Evolutionary conservation across 345 rosid species (phyloP).

Genomic region (Luvunga scandens): DNA sequence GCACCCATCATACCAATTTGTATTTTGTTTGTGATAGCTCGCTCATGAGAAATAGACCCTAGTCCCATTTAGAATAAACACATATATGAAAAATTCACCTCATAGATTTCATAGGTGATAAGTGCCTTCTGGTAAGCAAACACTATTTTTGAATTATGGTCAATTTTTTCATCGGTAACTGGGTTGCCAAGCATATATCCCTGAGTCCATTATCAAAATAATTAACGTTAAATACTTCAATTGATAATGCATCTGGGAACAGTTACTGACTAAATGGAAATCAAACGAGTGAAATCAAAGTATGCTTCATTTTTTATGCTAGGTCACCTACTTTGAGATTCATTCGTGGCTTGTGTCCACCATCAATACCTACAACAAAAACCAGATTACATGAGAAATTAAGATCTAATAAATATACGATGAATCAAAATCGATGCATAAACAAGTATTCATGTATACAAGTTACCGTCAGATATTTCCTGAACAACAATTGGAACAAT

Average conservation of each 20-base stretch:
- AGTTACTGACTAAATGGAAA: background rate
- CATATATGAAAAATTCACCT: conserved; percentile 14
- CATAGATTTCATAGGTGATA: conserved; percentile 20
- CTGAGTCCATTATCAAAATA: conserved; percentile 8
- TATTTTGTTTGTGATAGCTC: too few species aligned
- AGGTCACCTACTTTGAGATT: conserved; percentile 11
- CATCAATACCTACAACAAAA: background rate
- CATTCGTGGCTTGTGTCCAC: background rate
- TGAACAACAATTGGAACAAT: conserved; percentile 20
- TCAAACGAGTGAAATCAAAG: background rate
- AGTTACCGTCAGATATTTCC: conserved; percentile 24
- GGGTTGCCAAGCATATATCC: conserved; percentile 33
- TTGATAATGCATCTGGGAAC: background rate
- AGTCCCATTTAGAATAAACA: too few species aligned
- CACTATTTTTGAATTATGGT: conserved; percentile 4
- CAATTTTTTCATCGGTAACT: conserved; percentile 2
- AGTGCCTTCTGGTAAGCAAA: conserved; percentile 12
- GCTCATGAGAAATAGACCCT: too few species aligned
- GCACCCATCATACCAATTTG: too few species aligned
- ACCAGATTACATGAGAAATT: background rate
- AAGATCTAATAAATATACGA: too few species aligned
- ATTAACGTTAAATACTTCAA: background rate
- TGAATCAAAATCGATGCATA: too few species aligned
- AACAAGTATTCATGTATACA: too few species aligned
- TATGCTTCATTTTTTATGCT: background rate